A percentile compares a stretch with the other conserved stretches of the same genome.
Conservation (phyloP, 2,329 filamentous ascomycete genomes). For the Cladosporium sp. region DNA sequence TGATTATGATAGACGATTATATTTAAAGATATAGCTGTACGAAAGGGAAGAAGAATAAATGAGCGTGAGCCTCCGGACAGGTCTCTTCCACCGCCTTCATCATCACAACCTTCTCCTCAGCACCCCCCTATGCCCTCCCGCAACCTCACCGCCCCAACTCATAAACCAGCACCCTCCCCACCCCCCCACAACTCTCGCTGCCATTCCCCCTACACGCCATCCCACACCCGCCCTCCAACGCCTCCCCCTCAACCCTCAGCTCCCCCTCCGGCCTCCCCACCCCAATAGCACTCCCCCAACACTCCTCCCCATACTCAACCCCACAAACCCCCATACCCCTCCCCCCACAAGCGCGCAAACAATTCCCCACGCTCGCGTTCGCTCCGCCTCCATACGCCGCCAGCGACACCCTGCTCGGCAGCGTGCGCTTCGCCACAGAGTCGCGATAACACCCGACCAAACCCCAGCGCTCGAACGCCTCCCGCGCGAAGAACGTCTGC, state of each 20-base stretch:
- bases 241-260: too few relatives aligned
- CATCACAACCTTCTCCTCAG: too few relatives aligned
- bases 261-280: too few relatives aligned
- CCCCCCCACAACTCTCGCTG: slow-evolving; percentile 28
- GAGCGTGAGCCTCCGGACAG: too few relatives aligned
- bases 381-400: slow-evolving; percentile 17
- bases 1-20: too few relatives aligned
- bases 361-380: slow-evolving; percentile 25
- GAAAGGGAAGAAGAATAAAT: neutral
- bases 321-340: slow-evolving; percentile 22
- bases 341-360: slow-evolving; percentile 22
- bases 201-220: slow-evolving; percentile 22
- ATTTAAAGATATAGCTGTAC: neutral
- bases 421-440: slow-evolving; percentile 14
- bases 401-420: slow-evolving; percentile 16
- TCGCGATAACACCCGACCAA: slow-evolving; percentile 25
- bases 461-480: slow-evolving; percentile 20
- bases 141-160: too few relatives aligned
- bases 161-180: too few relatives aligned
- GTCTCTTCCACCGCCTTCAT: too few relatives aligned
- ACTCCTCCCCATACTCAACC: slow-evolving; percentile 25
- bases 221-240: too few relatives aligned
- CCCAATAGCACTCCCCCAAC: slow-evolving; percentile 15
- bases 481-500: slow-evolving; percentile 21
- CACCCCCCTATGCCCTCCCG: too few relatives aligned